phyloP scores from a whole-genome alignment of 208 protist genomes.

The Zelonia costaricensis region DNA sequence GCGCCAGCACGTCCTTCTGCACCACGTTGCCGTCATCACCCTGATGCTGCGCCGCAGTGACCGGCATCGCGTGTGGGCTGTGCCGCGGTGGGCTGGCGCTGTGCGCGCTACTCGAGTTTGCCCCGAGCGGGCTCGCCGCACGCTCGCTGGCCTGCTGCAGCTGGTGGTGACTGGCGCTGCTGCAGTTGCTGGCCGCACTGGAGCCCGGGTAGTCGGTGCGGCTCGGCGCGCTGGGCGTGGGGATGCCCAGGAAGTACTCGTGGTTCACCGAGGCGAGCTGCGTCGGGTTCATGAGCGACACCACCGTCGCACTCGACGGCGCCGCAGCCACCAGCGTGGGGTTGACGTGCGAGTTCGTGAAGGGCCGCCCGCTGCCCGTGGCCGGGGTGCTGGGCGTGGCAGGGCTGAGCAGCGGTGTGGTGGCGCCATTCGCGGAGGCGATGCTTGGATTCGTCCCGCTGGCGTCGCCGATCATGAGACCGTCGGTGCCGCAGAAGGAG shows the following conservation, averaged over 20 bases:
- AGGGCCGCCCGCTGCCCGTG: no score
- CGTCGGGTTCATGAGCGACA: slow-evolving; percentile 2
- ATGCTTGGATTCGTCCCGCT: slow-evolving; percentile 1
- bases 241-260: slow-evolving; percentile 26
- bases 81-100: neutral
- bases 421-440: slow-evolving; percentile 1
- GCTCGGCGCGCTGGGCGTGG: slow-evolving; percentile 15
- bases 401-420: neutral
- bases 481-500: slow-evolving; percentile 13
- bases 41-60: no score
- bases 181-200: slow-evolving; percentile 21
- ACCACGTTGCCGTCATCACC: no score
- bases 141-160: neutral
- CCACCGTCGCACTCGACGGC: neutral
- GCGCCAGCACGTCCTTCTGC: slow-evolving; percentile 27
- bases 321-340: no score
- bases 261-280: slow-evolving; percentile 10
- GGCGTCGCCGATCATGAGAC: slow-evolving; percentile 11
- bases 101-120: neutral
- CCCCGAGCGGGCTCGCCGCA: neutral
- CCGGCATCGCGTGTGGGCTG: neutral
- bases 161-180: slow-evolving; percentile 9
- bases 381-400: neutral
- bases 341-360: no score
- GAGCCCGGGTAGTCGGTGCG: slow-evolving; percentile 8